These are phyloP conservation scores for Candida rishiriensis DNA, from an alignment of 805 yeast genomes.

Conservation along the genomic window DNA sequence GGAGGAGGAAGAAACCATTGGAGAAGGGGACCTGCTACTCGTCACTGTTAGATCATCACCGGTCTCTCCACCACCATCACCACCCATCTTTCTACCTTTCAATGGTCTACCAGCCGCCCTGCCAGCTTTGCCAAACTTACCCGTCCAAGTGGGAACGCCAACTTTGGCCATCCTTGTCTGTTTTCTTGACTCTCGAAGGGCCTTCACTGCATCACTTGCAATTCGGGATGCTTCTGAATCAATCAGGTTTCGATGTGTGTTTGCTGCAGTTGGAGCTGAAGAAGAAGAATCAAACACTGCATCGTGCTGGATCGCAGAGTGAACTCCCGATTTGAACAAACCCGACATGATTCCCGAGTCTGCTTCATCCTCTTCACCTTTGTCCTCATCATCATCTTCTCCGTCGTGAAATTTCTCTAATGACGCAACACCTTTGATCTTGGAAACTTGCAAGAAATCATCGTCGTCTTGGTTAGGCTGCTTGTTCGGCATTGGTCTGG, in stretches of 20 bases:
- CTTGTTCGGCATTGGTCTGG: constrained; percentile 17
- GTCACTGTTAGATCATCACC: not conserved
- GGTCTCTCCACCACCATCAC: not conserved
- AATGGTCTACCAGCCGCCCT: constrained; percentile 17
- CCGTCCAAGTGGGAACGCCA: constrained; percentile 97
- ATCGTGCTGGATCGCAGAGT: constrained; percentile 75
- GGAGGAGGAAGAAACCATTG: constrained; percentile 38
- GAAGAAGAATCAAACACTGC: constrained; percentile 49
- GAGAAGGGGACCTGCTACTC: constrained; percentile 6
- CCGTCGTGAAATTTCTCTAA: constrained; percentile 60
- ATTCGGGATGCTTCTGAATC: constrained; percentile 61
- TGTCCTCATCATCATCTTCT: constrained; percentile 35
- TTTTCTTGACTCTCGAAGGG: constrained; percentile 56
- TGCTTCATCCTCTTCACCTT: constrained; percentile 29
- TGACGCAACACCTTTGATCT: constrained; percentile 67
- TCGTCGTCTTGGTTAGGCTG: constrained; percentile 39
- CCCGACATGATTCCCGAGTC: constrained; percentile 72
- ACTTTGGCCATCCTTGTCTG: constrained; percentile 43
- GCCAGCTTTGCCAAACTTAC: constrained; percentile 84
- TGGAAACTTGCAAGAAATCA: constrained; percentile 61
- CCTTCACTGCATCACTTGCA: constrained; percentile 59
- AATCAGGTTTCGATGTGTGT: constrained; percentile 49
- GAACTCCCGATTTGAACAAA: constrained; percentile 64
- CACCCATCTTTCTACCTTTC: not conserved
- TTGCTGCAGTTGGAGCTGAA: constrained; percentile 14